Conservation (phyloP, 805 yeast genomes). For the Wickerhamiella alocasiicola region DNA sequence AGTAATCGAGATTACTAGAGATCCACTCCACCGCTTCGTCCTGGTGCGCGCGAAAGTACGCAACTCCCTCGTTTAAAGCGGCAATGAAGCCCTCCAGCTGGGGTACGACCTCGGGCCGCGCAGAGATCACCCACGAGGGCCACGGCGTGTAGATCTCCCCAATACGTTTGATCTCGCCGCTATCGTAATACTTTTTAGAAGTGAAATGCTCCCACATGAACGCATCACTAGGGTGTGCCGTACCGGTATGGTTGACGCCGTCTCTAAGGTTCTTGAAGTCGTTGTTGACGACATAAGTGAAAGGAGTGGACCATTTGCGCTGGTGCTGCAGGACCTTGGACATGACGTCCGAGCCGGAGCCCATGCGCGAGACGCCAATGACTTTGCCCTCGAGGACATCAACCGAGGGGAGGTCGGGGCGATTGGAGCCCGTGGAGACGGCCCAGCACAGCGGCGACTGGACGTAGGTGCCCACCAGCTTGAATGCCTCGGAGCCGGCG, state of each 20-base stretch:
- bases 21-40: slow-evolving; percentile 61
- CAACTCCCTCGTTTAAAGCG: slow-evolving; percentile 55
- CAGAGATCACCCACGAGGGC: slow-evolving; percentile 86
- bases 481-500: slow-evolving; percentile 51
- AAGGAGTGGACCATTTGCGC: slow-evolving; percentile 33
- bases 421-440: slow-evolving; percentile 57
- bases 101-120: slow-evolving; percentile 32
- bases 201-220: slow-evolving; percentile 97
- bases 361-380: slow-evolving; percentile 77
- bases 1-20: slow-evolving; percentile 56
- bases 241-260: slow-evolving; percentile 51
- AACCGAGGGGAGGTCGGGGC: slow-evolving; percentile 39
- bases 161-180: slow-evolving; percentile 62
- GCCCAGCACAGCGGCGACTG: slow-evolving; percentile 85
- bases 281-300: slow-evolving; percentile 44
- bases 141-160: slow-evolving; percentile 92
- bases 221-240: slow-evolving; percentile 49
- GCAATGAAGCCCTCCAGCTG: slow-evolving; percentile 33
- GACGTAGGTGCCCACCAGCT: slow-evolving; percentile 71
- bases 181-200: slow-evolving; percentile 71
- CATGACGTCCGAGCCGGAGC: slow-evolving; percentile 88
- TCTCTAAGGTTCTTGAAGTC: slow-evolving; percentile 67
- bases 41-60: slow-evolving; percentile 44
- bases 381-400: slow-evolving; percentile 44
- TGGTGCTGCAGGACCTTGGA: slow-evolving; percentile 67